Conservation (phyloP, 2,329 filamentous ascomycete genomes). For the Penicillium glabrum region DNA sequence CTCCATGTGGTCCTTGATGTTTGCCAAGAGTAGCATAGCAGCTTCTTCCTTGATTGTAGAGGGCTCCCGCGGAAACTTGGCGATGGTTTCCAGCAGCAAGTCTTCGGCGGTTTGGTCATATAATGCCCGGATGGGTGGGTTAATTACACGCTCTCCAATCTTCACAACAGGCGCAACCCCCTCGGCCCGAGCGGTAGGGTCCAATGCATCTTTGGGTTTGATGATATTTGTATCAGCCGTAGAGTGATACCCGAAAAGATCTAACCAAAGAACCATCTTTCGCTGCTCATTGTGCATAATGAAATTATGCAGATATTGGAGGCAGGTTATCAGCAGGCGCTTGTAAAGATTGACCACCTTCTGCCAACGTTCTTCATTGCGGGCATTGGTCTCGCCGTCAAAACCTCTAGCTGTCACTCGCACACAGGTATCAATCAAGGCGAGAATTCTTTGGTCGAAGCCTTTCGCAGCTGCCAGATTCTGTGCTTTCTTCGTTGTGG, state of each 20-base stretch:
- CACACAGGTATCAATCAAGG: slow-evolving; percentile 63
- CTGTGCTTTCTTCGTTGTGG: slow-evolving; percentile 61
- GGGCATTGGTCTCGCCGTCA: slow-evolving; percentile 61
- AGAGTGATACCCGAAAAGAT: slow-evolving; percentile 61
- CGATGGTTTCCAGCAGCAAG: slow-evolving; percentile 44
- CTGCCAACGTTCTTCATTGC: slow-evolving; percentile 66
- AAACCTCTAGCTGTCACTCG: slow-evolving; percentile 64
- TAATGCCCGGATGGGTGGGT: slow-evolving; percentile 41
- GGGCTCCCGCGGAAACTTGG: slow-evolving; percentile 44
- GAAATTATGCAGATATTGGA: slow-evolving; percentile 68
- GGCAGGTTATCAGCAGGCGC: slow-evolving; percentile 62
- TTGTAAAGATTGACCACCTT: slow-evolving; percentile 66
- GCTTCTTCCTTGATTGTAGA: slow-evolving; percentile 48
- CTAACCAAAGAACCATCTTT: slow-evolving; percentile 65
- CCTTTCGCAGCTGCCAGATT: slow-evolving; percentile 61
- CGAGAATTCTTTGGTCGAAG: slow-evolving; percentile 62
- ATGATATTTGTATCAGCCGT: slow-evolving; percentile 48
- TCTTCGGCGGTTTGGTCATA: slow-evolving; percentile 47
- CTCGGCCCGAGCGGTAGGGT: slow-evolving; percentile 36
- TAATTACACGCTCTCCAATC: slow-evolving; percentile 43
- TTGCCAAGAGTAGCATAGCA: slow-evolving; percentile 48
- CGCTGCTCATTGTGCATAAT: slow-evolving; percentile 65
- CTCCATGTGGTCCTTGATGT: slow-evolving; percentile 52
- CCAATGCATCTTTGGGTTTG: slow-evolving; percentile 43
- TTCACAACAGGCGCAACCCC: slow-evolving; percentile 45